phyloP scores from a whole-genome alignment of 768 basidiomycete genomes.

The Amanita subjunquillea region DNA sequence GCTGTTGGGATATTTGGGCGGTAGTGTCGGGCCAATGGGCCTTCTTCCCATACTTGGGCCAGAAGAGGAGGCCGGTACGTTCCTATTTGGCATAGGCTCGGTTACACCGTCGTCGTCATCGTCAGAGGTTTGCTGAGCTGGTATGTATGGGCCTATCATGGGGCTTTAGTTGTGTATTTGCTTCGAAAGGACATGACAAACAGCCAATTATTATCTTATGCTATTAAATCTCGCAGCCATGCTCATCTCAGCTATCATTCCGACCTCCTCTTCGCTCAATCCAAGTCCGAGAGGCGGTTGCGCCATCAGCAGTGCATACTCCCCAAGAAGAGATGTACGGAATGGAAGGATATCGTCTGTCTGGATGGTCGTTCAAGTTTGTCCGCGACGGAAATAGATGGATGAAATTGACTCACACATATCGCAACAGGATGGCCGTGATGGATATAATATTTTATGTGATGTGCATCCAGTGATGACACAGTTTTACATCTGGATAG shows the following conservation, averaged over 20 bases:
- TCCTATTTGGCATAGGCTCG: slow-evolving; percentile 17
- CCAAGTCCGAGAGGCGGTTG: slow-evolving; percentile 64
- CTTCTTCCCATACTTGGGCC: slow-evolving; percentile 20
- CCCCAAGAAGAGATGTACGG: slow-evolving; percentile 59
- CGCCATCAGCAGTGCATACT: slow-evolving; percentile 76
- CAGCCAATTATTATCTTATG: not conserved
- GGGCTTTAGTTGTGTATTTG: not conserved
- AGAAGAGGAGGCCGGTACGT: slow-evolving; percentile 11
- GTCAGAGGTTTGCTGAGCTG: slow-evolving; percentile 22
- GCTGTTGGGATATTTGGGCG: slow-evolving; percentile 25
- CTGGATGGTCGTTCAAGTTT: slow-evolving; percentile 23
- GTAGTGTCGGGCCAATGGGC: slow-evolving; percentile 44
- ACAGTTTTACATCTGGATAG: slow-evolving; percentile 58
- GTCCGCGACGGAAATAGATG: not conserved
- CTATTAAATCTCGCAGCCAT: slow-evolving; percentile 31
- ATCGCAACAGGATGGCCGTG: slow-evolving; percentile 62
- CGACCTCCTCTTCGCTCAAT: slow-evolving; percentile 46
- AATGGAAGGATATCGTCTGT: slow-evolving; percentile 80
- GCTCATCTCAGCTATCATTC: slow-evolving; percentile 48
- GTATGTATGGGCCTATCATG: slow-evolving; percentile 46
- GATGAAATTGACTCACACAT: slow-evolving; percentile 43
- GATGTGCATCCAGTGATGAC: slow-evolving; percentile 52
- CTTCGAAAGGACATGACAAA: not conserved
- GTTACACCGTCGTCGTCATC: slow-evolving; percentile 12
- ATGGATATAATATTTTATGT: slow-evolving; percentile 56